Evolutionary conservation across 805 yeast species (phyloP).

Genomic region (Nakazawaea sp.): DNA sequence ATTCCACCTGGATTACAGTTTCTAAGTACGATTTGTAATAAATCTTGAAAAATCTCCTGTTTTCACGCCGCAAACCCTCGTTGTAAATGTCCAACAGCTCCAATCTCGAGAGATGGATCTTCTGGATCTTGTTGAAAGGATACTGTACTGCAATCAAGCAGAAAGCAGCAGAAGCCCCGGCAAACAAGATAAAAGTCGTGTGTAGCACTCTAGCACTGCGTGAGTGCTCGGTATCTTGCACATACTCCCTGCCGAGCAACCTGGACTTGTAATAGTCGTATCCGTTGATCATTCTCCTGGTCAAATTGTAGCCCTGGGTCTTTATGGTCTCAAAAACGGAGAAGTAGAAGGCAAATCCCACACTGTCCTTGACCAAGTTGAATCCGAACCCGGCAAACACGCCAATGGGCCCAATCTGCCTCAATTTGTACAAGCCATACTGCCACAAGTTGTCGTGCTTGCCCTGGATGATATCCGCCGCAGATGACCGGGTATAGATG

Average conservation of each 20-base stretch:
- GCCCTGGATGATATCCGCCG: constrained; percentile 65
- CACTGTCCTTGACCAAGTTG: constrained; percentile 67
- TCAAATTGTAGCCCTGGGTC: constrained; percentile 51
- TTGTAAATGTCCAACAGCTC: constrained; percentile 71
- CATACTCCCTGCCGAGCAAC: constrained; percentile 14
- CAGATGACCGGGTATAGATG: constrained; percentile 71
- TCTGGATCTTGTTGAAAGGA: constrained; percentile 76
- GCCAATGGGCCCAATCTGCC: constrained; percentile 71
- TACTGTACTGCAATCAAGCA: constrained; percentile 73
- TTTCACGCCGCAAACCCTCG: constrained; percentile 17
- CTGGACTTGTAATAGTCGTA: constrained; percentile 29
- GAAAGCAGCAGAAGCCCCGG: constrained; percentile 85
- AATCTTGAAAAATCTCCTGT: constrained; percentile 30
- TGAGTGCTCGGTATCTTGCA: constrained; percentile 15
- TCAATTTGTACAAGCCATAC: constrained; percentile 62
- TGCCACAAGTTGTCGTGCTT: constrained; percentile 68
- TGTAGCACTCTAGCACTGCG: constrained; percentile 39
- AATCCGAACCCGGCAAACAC: constrained; percentile 88
- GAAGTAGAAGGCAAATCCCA: constrained; percentile 84
- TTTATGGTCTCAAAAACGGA: constrained; percentile 74
- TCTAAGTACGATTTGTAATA: constrained; percentile 75
- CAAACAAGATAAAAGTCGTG: constrained; percentile 65
- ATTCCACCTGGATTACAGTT: constrained; percentile 55
- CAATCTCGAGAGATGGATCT: constrained; percentile 67
- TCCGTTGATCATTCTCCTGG: constrained; percentile 37